Evolutionary conservation across 2,329 filamentous ascomycete species (phyloP).

Genomic region (Phialophora tarda): DNA sequence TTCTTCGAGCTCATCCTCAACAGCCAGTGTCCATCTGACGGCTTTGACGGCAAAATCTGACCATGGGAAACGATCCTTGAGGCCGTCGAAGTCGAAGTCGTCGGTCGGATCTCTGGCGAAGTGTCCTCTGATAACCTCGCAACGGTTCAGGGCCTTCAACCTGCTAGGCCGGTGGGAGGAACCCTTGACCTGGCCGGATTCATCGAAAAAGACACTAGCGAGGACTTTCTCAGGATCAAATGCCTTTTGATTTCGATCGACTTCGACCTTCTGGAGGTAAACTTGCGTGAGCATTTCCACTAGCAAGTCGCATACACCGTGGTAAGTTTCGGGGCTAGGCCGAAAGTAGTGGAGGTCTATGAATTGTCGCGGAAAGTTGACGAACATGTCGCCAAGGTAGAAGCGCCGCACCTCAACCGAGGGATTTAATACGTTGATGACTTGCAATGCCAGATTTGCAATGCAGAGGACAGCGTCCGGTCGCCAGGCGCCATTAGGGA

Average conservation of each 20-base stretch:
- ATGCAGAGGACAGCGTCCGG: conserved; percentile 49
- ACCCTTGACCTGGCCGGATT: conserved; percentile 26
- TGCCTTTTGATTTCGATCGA: conserved; percentile 41
- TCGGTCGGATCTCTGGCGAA: conserved; percentile 46
- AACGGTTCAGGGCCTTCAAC: conserved; percentile 12
- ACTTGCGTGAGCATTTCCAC: conserved; percentile 63
- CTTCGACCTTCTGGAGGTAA: conserved; percentile 53
- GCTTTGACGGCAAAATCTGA: conserved; percentile 52
- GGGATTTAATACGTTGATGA: conserved; percentile 43
- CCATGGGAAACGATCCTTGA: conserved; percentile 59
- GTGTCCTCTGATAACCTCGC: conserved; percentile 16
- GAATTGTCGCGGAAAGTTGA: conserved; percentile 30
- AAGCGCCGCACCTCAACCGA: conserved; percentile 4
- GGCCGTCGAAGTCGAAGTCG: conserved; percentile 49
- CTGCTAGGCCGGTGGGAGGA: background rate
- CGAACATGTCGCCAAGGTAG: conserved; percentile 29
- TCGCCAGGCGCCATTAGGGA: conserved; percentile 41
- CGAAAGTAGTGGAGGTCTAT: conserved; percentile 35
- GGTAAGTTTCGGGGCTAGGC: conserved; percentile 45
- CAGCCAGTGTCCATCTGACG: conserved; percentile 50
- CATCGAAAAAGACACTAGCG: conserved; percentile 50
- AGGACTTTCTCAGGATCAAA: conserved; percentile 52
- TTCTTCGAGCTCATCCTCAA: conserved; percentile 27
- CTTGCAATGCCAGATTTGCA: conserved; percentile 53
- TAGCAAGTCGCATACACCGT: conserved; percentile 54